A percentile compares a stretch with the other conserved stretches of the same genome.
Conservation (phyloP, 306 rosid genomes). For the Lithocarpus polystachyus region DNA sequence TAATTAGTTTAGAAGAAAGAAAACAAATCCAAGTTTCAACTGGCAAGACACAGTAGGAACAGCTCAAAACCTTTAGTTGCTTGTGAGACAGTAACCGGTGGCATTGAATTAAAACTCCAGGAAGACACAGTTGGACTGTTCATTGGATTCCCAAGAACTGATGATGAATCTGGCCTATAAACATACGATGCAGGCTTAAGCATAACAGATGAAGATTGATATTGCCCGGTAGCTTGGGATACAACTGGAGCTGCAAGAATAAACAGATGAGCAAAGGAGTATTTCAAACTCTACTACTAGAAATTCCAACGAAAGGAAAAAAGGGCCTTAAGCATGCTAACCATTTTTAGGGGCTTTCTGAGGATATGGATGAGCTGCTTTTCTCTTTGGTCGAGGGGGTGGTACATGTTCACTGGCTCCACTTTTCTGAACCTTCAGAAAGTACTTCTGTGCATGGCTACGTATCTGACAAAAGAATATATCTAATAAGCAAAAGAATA, state of each 20-base stretch:
- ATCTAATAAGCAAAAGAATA: neutral
- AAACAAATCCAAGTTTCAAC: neutral
- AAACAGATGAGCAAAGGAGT: slow-evolving; percentile 12
- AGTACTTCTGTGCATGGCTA: slow-evolving; percentile 96
- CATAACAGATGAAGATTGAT: slow-evolving; percentile 58
- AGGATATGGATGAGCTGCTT: slow-evolving; percentile 94
- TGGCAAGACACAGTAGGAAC: slow-evolving; percentile 4
- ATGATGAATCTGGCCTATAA: slow-evolving; percentile 58
- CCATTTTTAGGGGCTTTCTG: slow-evolving; percentile 86
- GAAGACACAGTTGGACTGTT: slow-evolving; percentile 49
- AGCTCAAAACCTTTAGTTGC: slow-evolving; percentile 56
- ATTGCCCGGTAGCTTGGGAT: slow-evolving; percentile 39
- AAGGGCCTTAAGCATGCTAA: slow-evolving; percentile 20
- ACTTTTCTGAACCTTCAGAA: slow-evolving; percentile 86
- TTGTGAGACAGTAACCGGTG: slow-evolving; percentile 41
- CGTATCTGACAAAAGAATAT: slow-evolving; percentile 58
- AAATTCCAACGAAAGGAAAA: slow-evolving; percentile 4
- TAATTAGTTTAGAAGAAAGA: neutral
- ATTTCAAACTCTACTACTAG: slow-evolving; percentile 1
- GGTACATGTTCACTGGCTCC: slow-evolving; percentile 93
- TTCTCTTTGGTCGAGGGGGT: slow-evolving; percentile 96
- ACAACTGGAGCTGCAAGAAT: slow-evolving; percentile 45
- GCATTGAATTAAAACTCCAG: slow-evolving; percentile 56
- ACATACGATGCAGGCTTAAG: slow-evolving; percentile 44
- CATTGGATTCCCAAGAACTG: slow-evolving; percentile 56